Base-by-base conservation (phyloP, 192 early-diverging fungal species). In the Gryganskiella cystojenkinii region DNA sequence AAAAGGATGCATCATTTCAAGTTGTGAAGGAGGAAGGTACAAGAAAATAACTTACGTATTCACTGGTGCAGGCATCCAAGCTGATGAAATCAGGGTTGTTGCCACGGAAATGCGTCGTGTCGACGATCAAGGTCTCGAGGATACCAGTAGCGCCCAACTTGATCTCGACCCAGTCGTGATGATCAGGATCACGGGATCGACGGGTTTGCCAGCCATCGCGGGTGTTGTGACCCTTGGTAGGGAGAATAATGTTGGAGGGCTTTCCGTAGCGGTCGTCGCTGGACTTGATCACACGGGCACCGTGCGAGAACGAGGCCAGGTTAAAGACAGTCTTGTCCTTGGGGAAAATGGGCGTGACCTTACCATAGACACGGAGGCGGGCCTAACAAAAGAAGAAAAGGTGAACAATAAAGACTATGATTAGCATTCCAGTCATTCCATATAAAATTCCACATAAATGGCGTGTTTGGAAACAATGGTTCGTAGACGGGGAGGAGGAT, bases 191-290 rank as follows among this genome's bases (percentile, higher is more conserved):
- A 58, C 95, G 90, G 55, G 93, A 94, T 45, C 92, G 88, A 33
- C 83, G 84, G 1, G 95, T 98, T 75, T 98, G 95, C 96, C 96
- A 98, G 31, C 96, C 97, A 69, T 95, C 95, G 47, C 89, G 88
- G 89, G 95, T 95, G 52, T 91, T 91, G 52, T 76, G 80, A 15
- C 93, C 92, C 67, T 91, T 86, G 4, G 90, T 89, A 24, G 92
- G 91, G 43, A 94, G 84, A 43, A 98, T 79, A 46, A 98, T 64
- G 66, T 95, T 92, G 62, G 87, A 87, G 7, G 89, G 90, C 65
- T 86, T 85, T 64, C 93, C 93, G 75, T 92, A 96, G 74, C 95
- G 94, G 56, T 94, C 87, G 80, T 98, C 91, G 47, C 86, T 91
- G 54, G 85, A 84, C 27, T 85, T 83, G 44, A 92, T 88, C 2